These are phyloP conservation scores for Phaeosphaeriaceae sp. DNA, from an alignment of 2,329 filamentous ascomycete species.

Conservation along the genomic window DNA sequence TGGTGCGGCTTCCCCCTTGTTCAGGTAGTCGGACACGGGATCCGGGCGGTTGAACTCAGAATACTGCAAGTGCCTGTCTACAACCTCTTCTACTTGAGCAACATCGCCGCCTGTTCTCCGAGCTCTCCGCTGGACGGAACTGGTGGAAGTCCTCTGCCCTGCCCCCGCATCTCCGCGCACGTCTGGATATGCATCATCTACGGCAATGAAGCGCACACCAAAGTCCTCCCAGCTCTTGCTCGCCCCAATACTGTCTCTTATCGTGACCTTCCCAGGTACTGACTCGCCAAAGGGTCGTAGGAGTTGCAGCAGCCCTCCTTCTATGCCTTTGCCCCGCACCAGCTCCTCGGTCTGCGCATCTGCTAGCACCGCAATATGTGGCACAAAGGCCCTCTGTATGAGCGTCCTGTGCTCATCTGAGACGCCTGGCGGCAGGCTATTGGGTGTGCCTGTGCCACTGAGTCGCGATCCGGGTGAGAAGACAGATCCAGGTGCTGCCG, in stretches of 20 bases:
- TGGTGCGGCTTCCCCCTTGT: conserved; percentile 28
- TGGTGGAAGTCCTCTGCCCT: conserved; percentile 33
- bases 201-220: conserved; percentile 80
- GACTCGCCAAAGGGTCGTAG: conserved; percentile 90
- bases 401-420: conserved; percentile 67
- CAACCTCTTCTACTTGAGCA: conserved; percentile 77
- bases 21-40: conserved; percentile 53
- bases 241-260: conserved; percentile 87
- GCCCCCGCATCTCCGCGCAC: conserved; percentile 37
- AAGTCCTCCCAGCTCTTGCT: conserved; percentile 89
- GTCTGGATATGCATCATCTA: conserved; percentile 63
- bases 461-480: conserved; percentile 52
- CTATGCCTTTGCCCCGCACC: conserved; percentile 82
- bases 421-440: conserved; percentile 48
- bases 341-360: conserved; percentile 85
- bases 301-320: conserved; percentile 81
- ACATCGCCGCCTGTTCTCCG: conserved; percentile 61
- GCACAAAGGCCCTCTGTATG: conserved; percentile 85
- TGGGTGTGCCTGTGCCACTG: conserved; percentile 49
- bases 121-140: conserved; percentile 36
- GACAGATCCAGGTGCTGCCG: conserved; percentile 46
- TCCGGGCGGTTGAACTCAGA: conserved; percentile 64
- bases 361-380: conserved; percentile 85
- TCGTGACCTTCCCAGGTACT: conserved; percentile 84
- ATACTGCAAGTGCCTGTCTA: conserved; percentile 79